Base-by-base conservation (phyloP, 1,284 basidiomycete genomes). In the Leccinum huronense region DNA sequence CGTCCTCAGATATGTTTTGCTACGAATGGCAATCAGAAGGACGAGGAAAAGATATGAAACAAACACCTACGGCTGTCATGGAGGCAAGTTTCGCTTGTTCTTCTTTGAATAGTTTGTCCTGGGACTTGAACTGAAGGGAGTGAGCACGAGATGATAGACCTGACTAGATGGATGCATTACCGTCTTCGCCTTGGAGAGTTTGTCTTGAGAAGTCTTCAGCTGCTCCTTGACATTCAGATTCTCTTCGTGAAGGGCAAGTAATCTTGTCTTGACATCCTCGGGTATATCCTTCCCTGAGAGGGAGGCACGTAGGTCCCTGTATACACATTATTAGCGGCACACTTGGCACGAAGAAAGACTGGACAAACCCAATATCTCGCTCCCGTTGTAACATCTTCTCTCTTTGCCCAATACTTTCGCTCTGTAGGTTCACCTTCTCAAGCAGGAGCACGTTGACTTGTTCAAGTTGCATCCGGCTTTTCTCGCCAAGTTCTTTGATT, bases 371-470 rank as follows among this genome's bases (percentile, higher is more conserved):
- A 71, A 92, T 87, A 68, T 90, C 89, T 59, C 89, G 84, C 72
- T 94, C 91, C 60, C 92, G 84, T 71, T 91, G 88, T 42, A 97
- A 79, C 84, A 93, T 87, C 74, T 81, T 86, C 73, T 96, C 94
- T 64, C 93, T 82, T 71, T 94, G 91, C 34, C 88, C 88, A 68
- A 96, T 93, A 30, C 91, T 88, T 57, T 94, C 91, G 68, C 87
- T 89, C 76, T 97, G 96, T 57, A 97, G 77, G 69, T 86, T 92
- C 63, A 97, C 90, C 80, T 98, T 98, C 75, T 98, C 96, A 62
- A 97, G 80, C 2, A 98, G 79, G 42, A 98, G 81, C 5, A 78
- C 84, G 70, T 95, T 95, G 73, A 95, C 87, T 76, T 97, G 94
- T 78, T 96, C 94, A 53, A 95, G 85, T 72, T 96, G 93, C 88